These are phyloP conservation scores for Fibroporia radiculosa DNA, from an alignment of 768 basidiomycete genomes.

Conservation along the genomic window DNA sequence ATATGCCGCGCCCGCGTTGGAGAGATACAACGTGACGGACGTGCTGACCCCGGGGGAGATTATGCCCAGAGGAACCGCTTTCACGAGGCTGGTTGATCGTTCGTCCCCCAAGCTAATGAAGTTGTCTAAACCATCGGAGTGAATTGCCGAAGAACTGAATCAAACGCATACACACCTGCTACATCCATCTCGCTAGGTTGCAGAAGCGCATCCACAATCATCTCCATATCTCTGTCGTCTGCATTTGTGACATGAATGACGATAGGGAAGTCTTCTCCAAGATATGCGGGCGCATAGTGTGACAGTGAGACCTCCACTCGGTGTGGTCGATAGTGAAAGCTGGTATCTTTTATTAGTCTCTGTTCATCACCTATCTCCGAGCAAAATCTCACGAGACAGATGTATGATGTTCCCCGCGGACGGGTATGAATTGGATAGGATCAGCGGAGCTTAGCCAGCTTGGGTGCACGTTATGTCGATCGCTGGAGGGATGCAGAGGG, in stretches of 20 bases:
- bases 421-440: conserved; percentile 45
- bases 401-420: conserved; percentile 39
- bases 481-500: conserved; percentile 32
- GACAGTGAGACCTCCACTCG: conserved; percentile 43
- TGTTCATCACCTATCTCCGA: neutral
- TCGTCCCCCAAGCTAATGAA: conserved; percentile 54
- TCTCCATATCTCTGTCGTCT: conserved; percentile 62
- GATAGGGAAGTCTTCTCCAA: conserved; percentile 79
- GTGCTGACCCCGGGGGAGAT: conserved; percentile 50
- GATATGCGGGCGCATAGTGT: conserved; percentile 62
- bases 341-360: conserved; percentile 19
- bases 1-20: conserved; percentile 54
- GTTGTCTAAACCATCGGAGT: conserved; percentile 37
- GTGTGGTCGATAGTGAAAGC: conserved; percentile 60
- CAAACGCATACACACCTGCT: conserved; percentile 39
- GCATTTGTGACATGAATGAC: conserved; percentile 58
- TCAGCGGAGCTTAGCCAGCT: conserved; percentile 53
- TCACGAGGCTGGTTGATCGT: conserved; percentile 65
- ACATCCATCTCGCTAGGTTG: conserved; percentile 75
- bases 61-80: conserved; percentile 59
- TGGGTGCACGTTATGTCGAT: conserved; percentile 28
- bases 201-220: conserved; percentile 66
- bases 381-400: conserved; percentile 37
- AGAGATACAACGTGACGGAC: conserved; percentile 56
- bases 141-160: neutral